These are phyloP conservation scores for Salmacisia buchloeana DNA, from an alignment of 1,284 basidiomycete genomes.

Conservation along the genomic window DNA sequence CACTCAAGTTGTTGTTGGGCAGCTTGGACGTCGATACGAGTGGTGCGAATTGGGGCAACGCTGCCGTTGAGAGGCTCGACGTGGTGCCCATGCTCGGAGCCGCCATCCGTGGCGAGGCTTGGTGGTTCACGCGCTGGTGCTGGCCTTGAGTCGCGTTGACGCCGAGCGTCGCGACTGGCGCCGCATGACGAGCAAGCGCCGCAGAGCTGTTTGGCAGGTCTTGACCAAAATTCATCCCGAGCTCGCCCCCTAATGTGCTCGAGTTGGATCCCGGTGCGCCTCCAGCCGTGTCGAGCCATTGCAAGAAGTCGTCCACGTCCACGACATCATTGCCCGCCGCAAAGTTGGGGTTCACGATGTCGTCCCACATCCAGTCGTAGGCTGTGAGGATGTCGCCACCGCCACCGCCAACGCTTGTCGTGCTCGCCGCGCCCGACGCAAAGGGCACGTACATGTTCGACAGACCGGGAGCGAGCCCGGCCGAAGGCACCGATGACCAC, in stretches of 20 bases:
- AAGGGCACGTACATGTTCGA: background rate
- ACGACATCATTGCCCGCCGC: constrained; percentile 1
- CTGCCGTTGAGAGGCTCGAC: too few species aligned
- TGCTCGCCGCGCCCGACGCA: background rate
- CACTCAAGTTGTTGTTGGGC: too few species aligned
- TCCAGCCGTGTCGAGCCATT: constrained; percentile 3
- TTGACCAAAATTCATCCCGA: background rate
- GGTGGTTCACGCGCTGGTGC: too few species aligned
- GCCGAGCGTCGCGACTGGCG: too few species aligned
- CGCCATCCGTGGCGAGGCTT: too few species aligned
- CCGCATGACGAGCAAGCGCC: background rate
- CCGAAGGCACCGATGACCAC: background rate
- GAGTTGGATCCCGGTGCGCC: background rate
- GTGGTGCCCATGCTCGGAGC: too few species aligned
- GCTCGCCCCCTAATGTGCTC: background rate
- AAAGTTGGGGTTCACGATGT: constrained; percentile 4
- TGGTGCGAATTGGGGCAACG: too few species aligned
- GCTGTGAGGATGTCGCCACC: background rate
- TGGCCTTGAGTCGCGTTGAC: background rate
- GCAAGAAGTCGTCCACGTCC: constrained; percentile 1
- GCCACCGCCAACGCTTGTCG: background rate
- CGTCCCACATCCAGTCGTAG: constrained; percentile 9
- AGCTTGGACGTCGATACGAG: too few species aligned
- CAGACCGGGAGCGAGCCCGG: background rate
- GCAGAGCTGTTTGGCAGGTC: background rate